Conservation (phyloP, 2,329 filamentous ascomycete genomes). For the Scytalidium lignicola region DNA sequence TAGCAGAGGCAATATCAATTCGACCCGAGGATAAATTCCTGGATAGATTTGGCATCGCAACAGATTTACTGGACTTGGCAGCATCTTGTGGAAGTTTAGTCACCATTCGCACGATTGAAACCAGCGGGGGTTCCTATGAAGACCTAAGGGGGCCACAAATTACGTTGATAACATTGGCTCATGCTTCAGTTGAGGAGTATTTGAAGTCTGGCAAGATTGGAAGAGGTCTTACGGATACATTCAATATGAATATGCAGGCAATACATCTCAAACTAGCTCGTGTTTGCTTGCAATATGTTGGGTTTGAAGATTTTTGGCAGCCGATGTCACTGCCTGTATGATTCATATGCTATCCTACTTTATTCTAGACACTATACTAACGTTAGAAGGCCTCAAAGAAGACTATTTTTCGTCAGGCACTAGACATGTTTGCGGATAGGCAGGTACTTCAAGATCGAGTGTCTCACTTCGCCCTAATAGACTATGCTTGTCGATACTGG, state of each 20-base stretch:
- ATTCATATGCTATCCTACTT: too few species aligned
- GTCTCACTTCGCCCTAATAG: constrained; percentile 2
- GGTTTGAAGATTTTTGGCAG: constrained; percentile 5
- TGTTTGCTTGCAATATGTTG: constrained; percentile 6
- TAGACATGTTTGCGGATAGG: too few species aligned
- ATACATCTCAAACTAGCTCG: constrained; percentile 4
- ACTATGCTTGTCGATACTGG: constrained; percentile 7
- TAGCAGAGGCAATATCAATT: constrained; percentile 11
- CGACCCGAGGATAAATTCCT: constrained; percentile 3
- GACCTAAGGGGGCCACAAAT: not conserved
- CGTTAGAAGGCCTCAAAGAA: too few species aligned
- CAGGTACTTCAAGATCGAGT: too few species aligned
- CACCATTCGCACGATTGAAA: constrained; percentile 1
- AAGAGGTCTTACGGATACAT: not conserved
- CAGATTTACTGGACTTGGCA: constrained; percentile 6
- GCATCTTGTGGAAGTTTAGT: constrained; percentile 7
- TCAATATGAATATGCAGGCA: constrained; percentile 3
- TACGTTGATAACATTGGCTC: constrained; percentile 2
- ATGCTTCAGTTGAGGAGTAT: constrained; percentile 11
- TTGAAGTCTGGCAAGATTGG: constrained; percentile 5
- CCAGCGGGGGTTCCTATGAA: not conserved
- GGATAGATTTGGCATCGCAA: constrained; percentile 8
- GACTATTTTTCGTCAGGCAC: too few species aligned
- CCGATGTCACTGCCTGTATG: constrained; percentile 2
- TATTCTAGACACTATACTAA: too few species aligned